Conservation (phyloP, 129 eudicot species). For the Apium graveolens region DNA sequence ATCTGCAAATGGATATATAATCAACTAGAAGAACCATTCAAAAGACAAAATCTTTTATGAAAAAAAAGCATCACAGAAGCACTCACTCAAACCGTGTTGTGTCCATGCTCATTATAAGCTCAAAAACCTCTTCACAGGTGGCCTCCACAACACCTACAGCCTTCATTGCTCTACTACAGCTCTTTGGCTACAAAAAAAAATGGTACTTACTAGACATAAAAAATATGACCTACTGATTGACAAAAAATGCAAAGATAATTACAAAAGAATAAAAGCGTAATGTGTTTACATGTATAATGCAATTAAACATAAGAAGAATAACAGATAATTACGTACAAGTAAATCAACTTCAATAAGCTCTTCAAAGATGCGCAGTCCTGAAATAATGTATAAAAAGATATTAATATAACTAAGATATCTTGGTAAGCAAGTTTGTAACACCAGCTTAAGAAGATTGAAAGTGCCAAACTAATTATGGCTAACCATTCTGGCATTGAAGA, state of each 20-base stretch:
- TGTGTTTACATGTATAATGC: not conserved
- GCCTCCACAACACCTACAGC: slow-evolving; percentile 99
- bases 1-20: not conserved
- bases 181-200: slow-evolving; percentile 68
- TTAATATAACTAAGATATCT: slow-evolving; percentile 10
- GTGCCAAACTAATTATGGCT: not conserved
- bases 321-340: slow-evolving; percentile 48
- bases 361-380: slow-evolving; percentile 99
- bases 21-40: slow-evolving; percentile 4
- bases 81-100: slow-evolving; percentile 92
- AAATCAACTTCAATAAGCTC: slow-evolving; percentile 96
- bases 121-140: slow-evolving; percentile 93
- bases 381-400: slow-evolving; percentile 14
- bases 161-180: slow-evolving; percentile 99
- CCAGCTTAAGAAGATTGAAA: not conserved
- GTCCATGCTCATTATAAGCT: slow-evolving; percentile 99
- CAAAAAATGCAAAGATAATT: slow-evolving; percentile 1
- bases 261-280: not conserved
- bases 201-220: not conserved
- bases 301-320: not conserved
- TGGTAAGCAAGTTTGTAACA: slow-evolving; percentile 5
- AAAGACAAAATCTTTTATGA: not conserved
- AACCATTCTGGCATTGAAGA: slow-evolving; percentile 99
- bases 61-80: slow-evolving; percentile 3
- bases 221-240: slow-evolving; percentile 1